These are phyloP conservation scores for Echria macrotheca DNA, from an alignment of 495 filamentous ascomycete species.

Conservation along the genomic window DNA sequence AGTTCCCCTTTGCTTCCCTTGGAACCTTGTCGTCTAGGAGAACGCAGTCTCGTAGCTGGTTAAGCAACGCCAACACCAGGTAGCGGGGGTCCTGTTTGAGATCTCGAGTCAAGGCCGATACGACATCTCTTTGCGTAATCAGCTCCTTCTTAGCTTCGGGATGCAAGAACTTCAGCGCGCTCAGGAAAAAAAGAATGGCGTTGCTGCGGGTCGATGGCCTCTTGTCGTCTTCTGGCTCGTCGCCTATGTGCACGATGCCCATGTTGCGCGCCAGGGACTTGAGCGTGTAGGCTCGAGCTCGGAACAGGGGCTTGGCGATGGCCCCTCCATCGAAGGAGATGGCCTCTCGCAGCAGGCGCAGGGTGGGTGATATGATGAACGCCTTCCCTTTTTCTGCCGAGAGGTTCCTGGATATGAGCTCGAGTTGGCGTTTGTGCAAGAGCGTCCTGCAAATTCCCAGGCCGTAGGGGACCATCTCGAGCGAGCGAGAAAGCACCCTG, in stretches of 20 bases:
- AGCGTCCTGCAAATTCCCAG: slow-evolving; percentile 66
- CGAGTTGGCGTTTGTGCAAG: slow-evolving; percentile 65
- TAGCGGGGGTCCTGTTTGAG: slow-evolving; percentile 68
- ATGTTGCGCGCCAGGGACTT: slow-evolving; percentile 64
- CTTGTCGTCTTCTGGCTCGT: slow-evolving; percentile 46
- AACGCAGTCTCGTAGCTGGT: slow-evolving; percentile 57
- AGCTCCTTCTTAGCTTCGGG: slow-evolving; percentile 67
- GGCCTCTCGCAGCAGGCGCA: slow-evolving; percentile 75
- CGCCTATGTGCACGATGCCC: slow-evolving; percentile 46
- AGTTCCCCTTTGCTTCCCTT: slow-evolving; percentile 61
- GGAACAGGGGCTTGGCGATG: slow-evolving; percentile 63
- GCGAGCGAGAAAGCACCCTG: slow-evolving; percentile 59
- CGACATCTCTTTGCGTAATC: slow-evolving; percentile 64
- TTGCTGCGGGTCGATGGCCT: slow-evolving; percentile 70
- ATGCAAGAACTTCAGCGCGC: slow-evolving; percentile 65
- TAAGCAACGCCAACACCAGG: slow-evolving; percentile 61
- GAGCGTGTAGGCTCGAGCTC: slow-evolving; percentile 63
- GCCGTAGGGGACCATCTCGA: slow-evolving; percentile 68
- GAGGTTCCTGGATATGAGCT: slow-evolving; percentile 65
- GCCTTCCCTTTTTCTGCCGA: slow-evolving; percentile 71
- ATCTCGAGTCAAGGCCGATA: slow-evolving; percentile 61
- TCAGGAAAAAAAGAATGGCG: slow-evolving; percentile 69
- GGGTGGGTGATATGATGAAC: slow-evolving; percentile 74
- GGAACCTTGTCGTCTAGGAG: slow-evolving; percentile 64
- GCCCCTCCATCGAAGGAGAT: slow-evolving; percentile 76